Evolutionary conservation across 768 basidiomycete genomes (phyloP).

Genomic region (Lactarius tabidus): DNA sequence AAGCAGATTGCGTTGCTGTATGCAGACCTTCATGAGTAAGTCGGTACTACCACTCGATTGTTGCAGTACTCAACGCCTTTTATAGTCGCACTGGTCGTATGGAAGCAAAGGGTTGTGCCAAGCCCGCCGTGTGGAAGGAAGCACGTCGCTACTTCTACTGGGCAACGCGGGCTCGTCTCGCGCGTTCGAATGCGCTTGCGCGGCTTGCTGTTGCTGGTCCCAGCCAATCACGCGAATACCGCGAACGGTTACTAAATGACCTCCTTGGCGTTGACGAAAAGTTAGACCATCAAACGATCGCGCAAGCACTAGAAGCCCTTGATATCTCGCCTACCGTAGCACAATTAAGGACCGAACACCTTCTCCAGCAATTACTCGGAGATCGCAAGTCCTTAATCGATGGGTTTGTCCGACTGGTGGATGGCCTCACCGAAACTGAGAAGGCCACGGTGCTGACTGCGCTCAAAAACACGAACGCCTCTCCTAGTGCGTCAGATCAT

Average conservation of each 20-base stretch:
- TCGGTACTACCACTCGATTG: background rate
- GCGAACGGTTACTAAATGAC: constrained; percentile 57
- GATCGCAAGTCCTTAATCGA: constrained; percentile 76
- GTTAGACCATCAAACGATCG: constrained; percentile 53
- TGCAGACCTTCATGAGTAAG: constrained; percentile 95
- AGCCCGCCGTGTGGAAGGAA: constrained; percentile 80
- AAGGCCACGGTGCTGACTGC: constrained; percentile 54
- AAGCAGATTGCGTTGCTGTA: constrained; percentile 92
- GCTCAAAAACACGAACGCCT: constrained; percentile 54
- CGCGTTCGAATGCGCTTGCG: constrained; percentile 59
- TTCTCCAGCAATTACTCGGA: constrained; percentile 62
- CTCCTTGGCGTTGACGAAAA: constrained; percentile 52
- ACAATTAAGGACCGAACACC: constrained; percentile 65
- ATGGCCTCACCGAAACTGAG: constrained; percentile 70
- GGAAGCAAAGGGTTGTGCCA: constrained; percentile 97
- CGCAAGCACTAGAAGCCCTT: constrained; percentile 65
- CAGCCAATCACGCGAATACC: constrained; percentile 60
- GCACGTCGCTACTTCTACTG: constrained; percentile 92
- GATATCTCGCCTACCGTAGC: constrained; percentile 59
- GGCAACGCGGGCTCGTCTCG: constrained; percentile 81
- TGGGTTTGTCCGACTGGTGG: constrained; percentile 68
- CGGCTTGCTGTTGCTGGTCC: constrained; percentile 70
- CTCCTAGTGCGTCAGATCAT: constrained; percentile 47
- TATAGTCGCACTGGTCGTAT: constrained; percentile 86
- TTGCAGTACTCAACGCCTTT: constrained; percentile 2